Evolutionary conservation across 208 protist species (phyloP).

Genomic region (Acanthamoeba castellanii): DNA sequence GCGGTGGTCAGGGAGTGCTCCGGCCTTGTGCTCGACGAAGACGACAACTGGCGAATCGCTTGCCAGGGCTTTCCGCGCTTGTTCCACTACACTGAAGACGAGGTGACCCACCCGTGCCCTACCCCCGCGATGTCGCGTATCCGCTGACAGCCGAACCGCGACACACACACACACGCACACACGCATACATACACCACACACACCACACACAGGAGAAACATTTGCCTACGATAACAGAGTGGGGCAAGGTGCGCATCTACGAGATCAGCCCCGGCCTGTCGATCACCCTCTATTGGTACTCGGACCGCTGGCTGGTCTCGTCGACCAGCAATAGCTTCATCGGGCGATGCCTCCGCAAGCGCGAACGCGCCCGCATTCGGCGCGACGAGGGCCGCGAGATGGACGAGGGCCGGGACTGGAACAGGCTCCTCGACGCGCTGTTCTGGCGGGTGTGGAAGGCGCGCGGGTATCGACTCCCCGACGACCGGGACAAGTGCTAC

Average conservation of each 20-base stretch:
- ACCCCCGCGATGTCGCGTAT: background rate
- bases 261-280: background rate
- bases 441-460: background rate
- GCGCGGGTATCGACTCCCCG: background rate
- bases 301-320: background rate
- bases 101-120: background rate
- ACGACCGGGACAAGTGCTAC: background rate
- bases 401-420: conserved; percentile 12
- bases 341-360: conserved; percentile 10
- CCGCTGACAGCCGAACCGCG: background rate
- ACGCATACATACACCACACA: no score
- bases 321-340: conserved; percentile 15
- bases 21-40: background rate
- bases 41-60: background rate
- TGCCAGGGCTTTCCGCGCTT: background rate
- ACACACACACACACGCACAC: no score
- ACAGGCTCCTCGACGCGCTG: background rate
- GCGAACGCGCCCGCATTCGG: background rate
- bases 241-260: background rate
- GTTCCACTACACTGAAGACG: conserved; percentile 33
- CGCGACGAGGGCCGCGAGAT: background rate
- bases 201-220: background rate
- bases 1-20: background rate
- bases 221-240: background rate
- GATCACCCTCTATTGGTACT: background rate